Conservation (phyloP, 257 asterid species). For the Solanum gracilifrons region DNA sequence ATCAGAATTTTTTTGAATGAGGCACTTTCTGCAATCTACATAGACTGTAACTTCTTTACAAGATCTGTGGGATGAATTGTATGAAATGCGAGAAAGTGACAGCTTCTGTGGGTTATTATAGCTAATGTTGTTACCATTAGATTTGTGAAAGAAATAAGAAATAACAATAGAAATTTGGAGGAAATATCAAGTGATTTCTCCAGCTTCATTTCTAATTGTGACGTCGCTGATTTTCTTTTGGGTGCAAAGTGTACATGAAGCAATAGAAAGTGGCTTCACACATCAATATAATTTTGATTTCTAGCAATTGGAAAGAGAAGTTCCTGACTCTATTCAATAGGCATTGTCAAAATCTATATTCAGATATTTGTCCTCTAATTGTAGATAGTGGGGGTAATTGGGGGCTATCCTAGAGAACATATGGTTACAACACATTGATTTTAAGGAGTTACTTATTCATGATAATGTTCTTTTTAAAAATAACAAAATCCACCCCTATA, state of each 20-base stretch:
- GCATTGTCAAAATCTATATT: neutral
- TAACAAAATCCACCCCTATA: neutral
- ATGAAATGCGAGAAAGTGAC: neutral
- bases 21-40: neutral
- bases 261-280: neutral
- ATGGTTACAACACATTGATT: neutral
- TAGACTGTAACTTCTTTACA: neutral
- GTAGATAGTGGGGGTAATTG: neutral
- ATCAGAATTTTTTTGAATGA: neutral
- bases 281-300: neutral
- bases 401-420: neutral
- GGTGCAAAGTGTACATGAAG: neutral
- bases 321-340: neutral
- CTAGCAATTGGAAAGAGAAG: neutral
- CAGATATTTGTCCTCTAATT: neutral
- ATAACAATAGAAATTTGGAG: neutral
- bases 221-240: neutral
- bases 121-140: neutral
- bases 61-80: neutral
- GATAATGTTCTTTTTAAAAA: neutral
- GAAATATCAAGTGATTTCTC: neutral
- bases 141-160: neutral
- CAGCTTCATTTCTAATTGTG: neutral
- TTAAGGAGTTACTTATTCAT: neutral
- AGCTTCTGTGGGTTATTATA: neutral